phyloP scores from a whole-genome alignment of 345 rosid genomes.

The Pistacia integerrima region DNA sequence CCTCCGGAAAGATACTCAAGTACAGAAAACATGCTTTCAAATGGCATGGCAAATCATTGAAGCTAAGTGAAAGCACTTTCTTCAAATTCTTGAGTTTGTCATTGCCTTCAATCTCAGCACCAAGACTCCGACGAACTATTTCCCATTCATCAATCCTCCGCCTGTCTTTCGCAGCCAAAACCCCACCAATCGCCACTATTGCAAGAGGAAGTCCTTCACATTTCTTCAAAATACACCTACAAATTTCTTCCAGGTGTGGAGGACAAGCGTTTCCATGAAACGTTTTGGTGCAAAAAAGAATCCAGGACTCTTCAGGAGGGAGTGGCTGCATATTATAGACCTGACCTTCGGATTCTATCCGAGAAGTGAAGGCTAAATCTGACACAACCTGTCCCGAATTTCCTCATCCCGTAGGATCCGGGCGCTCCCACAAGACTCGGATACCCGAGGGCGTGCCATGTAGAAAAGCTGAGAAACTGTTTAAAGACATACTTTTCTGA shows the following conservation, averaged over 20 bases:
- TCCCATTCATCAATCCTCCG: constrained; percentile 41
- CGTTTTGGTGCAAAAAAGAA: constrained; percentile 37
- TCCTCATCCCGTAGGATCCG: too few relatives aligned
- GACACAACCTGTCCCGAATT: too few relatives aligned
- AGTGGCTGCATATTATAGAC: constrained; percentile 35
- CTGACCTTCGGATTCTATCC: constrained; percentile 27
- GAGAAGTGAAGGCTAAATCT: constrained; percentile 25
- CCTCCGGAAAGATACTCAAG: constrained; percentile 46
- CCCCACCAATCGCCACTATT: constrained; percentile 50
- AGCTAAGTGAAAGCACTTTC: constrained; percentile 41
- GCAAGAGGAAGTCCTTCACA: constrained; percentile 51
- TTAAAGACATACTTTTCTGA: too few relatives aligned
- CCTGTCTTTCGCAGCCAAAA: constrained; percentile 36
- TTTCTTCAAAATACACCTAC: constrained; percentile 28
- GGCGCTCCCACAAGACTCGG: too few relatives aligned
- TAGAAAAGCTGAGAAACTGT: too few relatives aligned
- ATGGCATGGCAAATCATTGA: constrained; percentile 45
- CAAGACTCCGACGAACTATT: constrained; percentile 29
- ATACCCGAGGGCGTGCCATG: too few relatives aligned
- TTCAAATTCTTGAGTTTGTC: constrained; percentile 29
- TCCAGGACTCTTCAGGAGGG: constrained; percentile 31
- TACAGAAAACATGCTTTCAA: constrained; percentile 46
- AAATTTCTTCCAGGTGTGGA: constrained; percentile 30
- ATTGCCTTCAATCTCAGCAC: constrained; percentile 36
- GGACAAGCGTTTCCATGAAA: constrained; percentile 36